Conservation (phyloP, 345 rosid genomes). For the Bruguiera gymnorhiza region DNA sequence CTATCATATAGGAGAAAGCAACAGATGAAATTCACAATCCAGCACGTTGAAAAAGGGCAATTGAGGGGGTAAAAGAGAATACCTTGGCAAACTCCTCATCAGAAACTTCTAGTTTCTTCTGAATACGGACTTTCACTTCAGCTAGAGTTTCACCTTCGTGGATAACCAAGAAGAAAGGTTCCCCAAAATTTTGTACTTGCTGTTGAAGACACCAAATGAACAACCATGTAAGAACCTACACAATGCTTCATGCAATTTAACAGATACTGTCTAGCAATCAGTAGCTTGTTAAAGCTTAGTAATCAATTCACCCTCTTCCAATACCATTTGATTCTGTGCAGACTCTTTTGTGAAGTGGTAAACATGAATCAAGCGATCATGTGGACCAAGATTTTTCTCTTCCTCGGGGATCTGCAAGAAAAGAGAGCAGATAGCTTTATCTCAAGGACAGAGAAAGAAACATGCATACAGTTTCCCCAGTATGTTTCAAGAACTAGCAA, state of each 20-base stretch:
- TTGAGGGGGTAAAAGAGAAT: slow-evolving; percentile 4
- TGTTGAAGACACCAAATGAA: slow-evolving; percentile 23
- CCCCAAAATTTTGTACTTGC: slow-evolving; percentile 95
- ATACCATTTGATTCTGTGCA: slow-evolving; percentile 68
- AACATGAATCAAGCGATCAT: slow-evolving; percentile 86
- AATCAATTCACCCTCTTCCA: not conserved
- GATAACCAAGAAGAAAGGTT: slow-evolving; percentile 92
- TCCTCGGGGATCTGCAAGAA: slow-evolving; percentile 77
- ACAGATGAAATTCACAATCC: not conserved
- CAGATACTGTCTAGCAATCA: not conserved
- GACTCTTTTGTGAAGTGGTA: slow-evolving; percentile 87
- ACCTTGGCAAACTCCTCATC: slow-evolving; percentile 98
- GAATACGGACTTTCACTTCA: slow-evolving; percentile 78
- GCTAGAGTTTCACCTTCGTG: slow-evolving; percentile 87
- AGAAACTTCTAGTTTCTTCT: slow-evolving; percentile 84
- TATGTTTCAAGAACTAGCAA: not conserved
- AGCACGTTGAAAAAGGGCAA: not conserved
- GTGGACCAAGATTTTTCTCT: slow-evolving; percentile 88
- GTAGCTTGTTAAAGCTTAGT: not conserved
- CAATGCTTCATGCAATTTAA: not conserved
- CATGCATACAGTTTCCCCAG: not conserved
- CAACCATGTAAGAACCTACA: not conserved
- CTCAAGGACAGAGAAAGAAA: not conserved
- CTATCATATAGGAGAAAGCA: not conserved
- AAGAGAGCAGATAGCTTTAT: not conserved